Percentiles rank a stretch among this genome's conserved stretches.
Conservation (phyloP, 345 rosid species). For the Pseudoturritis turrita region DNA sequence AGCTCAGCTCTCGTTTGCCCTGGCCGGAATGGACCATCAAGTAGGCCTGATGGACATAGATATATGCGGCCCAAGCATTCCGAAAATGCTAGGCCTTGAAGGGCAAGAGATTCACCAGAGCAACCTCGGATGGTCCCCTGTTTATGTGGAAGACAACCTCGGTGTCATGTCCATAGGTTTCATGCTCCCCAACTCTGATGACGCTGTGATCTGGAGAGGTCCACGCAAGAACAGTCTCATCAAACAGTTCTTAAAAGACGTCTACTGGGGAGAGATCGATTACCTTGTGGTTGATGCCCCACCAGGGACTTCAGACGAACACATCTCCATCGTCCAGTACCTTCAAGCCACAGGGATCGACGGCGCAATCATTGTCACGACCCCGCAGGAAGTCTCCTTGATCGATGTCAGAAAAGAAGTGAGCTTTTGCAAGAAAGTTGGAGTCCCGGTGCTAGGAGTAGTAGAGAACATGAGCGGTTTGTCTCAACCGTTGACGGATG, state of each 20-base stretch:
- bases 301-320: conserved; percentile 95
- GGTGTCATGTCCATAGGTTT: conserved; percentile 98
- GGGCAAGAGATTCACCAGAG: conserved; percentile 96
- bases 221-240: conserved; percentile 91
- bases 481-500: conserved; percentile 63
- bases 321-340: conserved; percentile 89
- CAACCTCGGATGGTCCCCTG: conserved; percentile 98
- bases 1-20: conserved; percentile 82
- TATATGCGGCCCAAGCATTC: conserved; percentile 96
- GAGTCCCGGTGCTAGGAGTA: conserved; percentile 77
- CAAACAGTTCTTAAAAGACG: conserved; percentile 91
- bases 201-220: conserved; percentile 97
- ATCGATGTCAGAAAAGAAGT: conserved; percentile 94
- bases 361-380: conserved; percentile 90
- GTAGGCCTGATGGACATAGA: conserved; percentile 90
- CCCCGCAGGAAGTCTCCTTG: conserved; percentile 90
- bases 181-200: conserved; percentile 92
- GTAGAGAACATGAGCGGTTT: conserved; percentile 99
- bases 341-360: conserved; percentile 82
- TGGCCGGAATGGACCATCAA: conserved; percentile 82
- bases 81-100: conserved; percentile 93
- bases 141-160: conserved; percentile 88
- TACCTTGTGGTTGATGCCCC: conserved; percentile 94
- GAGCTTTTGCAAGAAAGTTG: conserved; percentile 91
- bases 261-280: conserved; percentile 89